phyloP scores from a whole-genome alignment of 805 yeast species.

The Kodamaea lidongshanica region DNA sequence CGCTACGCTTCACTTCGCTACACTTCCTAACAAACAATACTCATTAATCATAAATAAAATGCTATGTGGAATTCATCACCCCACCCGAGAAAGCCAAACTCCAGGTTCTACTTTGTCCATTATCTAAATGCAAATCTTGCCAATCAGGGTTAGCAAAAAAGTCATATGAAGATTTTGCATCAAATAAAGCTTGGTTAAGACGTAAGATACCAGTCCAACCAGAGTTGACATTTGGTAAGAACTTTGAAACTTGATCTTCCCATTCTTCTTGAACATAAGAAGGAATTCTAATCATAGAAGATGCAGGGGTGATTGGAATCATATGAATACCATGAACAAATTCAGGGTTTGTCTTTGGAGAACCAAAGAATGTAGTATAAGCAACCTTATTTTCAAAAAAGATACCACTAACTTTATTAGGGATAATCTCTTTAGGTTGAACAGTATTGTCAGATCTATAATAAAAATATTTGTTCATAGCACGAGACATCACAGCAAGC shows the following conservation, averaged over 20 bases:
- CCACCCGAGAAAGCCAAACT: slow-evolving; percentile 56
- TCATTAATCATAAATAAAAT: too few species aligned
- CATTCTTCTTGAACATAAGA: slow-evolving; percentile 20
- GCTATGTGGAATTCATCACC: slow-evolving; percentile 21
- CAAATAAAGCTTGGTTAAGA: slow-evolving; percentile 40
- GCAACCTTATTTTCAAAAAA: slow-evolving; percentile 20
- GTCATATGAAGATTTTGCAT: slow-evolving; percentile 35
- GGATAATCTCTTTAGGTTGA: slow-evolving; percentile 12
- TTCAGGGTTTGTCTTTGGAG: slow-evolving; percentile 14
- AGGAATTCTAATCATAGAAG: slow-evolving; percentile 15
- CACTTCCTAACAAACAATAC: too few species aligned
- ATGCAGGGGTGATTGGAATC: slow-evolving; percentile 23
- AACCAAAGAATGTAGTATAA: slow-evolving; percentile 20
- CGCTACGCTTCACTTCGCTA: too few species aligned
- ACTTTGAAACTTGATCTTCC: slow-evolving; percentile 16
- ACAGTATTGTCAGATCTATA: slow-evolving; percentile 15
- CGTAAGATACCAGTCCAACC: slow-evolving; percentile 60
- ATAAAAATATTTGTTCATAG: slow-evolving; percentile 18
- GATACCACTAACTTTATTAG: slow-evolving; percentile 20
- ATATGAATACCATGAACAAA: slow-evolving; percentile 23
- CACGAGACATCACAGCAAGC: slow-evolving; percentile 16
- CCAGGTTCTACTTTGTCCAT: slow-evolving; percentile 63
- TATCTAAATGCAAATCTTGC: slow-evolving; percentile 41
- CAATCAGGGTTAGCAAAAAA: slow-evolving; percentile 34
- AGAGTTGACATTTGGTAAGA: slow-evolving; percentile 40